Conservation (phyloP, 805 yeast genomes). For the Barnettozyma salicaria region DNA sequence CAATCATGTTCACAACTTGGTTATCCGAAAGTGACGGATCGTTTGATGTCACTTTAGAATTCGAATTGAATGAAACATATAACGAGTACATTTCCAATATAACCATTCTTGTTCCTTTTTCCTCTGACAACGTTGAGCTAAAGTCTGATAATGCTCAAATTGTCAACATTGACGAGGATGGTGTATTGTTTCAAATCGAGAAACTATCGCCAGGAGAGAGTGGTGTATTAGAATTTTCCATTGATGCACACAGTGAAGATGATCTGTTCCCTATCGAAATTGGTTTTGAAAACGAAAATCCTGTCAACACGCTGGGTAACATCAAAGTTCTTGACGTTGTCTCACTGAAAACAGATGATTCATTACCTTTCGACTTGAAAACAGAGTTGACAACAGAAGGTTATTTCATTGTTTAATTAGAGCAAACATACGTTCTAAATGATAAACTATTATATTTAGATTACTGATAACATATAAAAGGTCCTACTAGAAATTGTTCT, state of each 20-base stretch:
- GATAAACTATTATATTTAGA: too few relatives aligned
- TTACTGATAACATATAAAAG: too few relatives aligned
- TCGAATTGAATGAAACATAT: constrained; percentile 55
- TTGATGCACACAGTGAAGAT: constrained; percentile 69
- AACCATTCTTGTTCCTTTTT: constrained; percentile 57
- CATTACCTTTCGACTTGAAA: constrained; percentile 66
- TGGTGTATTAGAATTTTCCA: constrained; percentile 76
- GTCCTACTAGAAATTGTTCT: too few relatives aligned
- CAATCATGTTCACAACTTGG: constrained; percentile 82
- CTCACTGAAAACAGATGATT: constrained; percentile 42
- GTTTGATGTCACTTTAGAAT: constrained; percentile 80
- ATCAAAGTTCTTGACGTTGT: constrained; percentile 60
- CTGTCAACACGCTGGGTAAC: constrained; percentile 53
- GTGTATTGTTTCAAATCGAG: constrained; percentile 60
- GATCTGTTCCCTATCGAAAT: constrained; percentile 84
- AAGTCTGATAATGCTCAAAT: constrained; percentile 50
- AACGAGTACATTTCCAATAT: constrained; percentile 47
- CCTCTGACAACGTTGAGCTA: constrained; percentile 48
- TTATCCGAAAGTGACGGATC: constrained; percentile 56
- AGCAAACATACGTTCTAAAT: too few relatives aligned
- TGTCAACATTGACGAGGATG: constrained; percentile 58
- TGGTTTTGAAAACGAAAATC: constrained; percentile 45
- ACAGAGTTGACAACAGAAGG: constrained; percentile 33
- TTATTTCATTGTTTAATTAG: constrained; percentile 3
- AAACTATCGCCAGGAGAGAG: constrained; percentile 45